Evolutionary conservation across 2,329 filamentous ascomycete genomes (phyloP).

Genomic region (Tolypocladium guangdongense): DNA sequence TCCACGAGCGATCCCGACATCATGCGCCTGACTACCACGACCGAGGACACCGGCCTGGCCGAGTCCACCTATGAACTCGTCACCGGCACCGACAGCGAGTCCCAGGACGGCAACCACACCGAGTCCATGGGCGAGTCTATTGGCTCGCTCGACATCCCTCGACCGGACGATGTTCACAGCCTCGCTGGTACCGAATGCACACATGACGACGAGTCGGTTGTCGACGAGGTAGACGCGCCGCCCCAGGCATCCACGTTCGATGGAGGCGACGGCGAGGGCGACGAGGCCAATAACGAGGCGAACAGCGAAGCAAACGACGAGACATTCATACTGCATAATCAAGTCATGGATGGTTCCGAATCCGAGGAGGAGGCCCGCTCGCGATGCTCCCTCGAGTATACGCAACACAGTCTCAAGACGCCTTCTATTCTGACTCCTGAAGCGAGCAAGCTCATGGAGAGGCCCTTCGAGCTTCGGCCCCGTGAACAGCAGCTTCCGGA

Average conservation of each 20-base stretch:
- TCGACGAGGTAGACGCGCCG: constrained; percentile 19
- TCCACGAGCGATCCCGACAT: constrained; percentile 47
- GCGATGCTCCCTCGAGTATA: constrained; percentile 34
- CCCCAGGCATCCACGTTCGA: background rate
- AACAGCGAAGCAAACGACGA: background rate
- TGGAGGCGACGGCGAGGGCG: background rate
- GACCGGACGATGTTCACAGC: constrained; percentile 41
- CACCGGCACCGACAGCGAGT: constrained; percentile 40
- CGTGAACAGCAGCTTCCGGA: constrained; percentile 5
- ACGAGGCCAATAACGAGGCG: background rate
- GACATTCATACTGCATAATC: background rate
- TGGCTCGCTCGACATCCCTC: constrained; percentile 36
- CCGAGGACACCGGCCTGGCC: constrained; percentile 39
- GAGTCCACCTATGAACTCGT: constrained; percentile 50
- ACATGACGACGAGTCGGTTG: constrained; percentile 29
- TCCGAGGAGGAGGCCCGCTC: constrained; percentile 29
- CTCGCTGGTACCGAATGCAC: constrained; percentile 37
- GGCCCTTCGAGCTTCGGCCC: background rate
- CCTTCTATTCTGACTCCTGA: constrained; percentile 30
- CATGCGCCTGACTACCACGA: constrained; percentile 34
- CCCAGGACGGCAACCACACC: constrained; percentile 35
- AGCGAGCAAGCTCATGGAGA: constrained; percentile 17
- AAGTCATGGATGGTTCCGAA: constrained; percentile 8
- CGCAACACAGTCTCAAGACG: constrained; percentile 34
- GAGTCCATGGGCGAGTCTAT: constrained; percentile 39